Evolutionary conservation across 2,329 filamentous ascomycete genomes (phyloP).

Genomic region (Trichoderma sp.): DNA sequence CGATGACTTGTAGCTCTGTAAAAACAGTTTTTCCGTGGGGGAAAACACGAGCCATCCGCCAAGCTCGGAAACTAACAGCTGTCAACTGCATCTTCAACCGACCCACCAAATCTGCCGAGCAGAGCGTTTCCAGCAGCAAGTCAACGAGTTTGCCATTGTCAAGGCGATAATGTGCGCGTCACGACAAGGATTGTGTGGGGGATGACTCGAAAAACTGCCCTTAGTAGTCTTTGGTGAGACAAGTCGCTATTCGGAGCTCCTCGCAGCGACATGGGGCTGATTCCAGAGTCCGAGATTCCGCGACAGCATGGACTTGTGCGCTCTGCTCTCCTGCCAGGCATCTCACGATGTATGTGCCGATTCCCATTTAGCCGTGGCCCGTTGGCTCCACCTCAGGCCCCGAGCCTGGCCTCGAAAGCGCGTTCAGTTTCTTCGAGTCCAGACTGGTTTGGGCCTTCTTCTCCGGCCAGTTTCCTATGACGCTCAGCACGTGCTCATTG

Average conservation of each 20-base stretch:
- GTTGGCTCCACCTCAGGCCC: neutral
- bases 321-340: neutral
- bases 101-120: neutral
- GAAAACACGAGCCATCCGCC: neutral
- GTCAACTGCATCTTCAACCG: neutral
- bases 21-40: neutral
- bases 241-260: neutral
- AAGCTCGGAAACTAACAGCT: neutral
- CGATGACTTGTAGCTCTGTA: neutral
- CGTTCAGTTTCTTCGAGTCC: neutral
- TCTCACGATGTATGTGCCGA: neutral
- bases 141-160: neutral
- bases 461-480: neutral
- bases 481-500: neutral
- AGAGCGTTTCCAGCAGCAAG: neutral
- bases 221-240: neutral
- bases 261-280: neutral
- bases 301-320: neutral
- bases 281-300: slow-evolving; percentile 16
- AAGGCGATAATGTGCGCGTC: neutral
- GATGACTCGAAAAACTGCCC: neutral
- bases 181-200: neutral
- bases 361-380: neutral
- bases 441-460: neutral
- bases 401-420: neutral